Evolutionary conservation across 164 flowering plant species (phyloP), one percentile per base, ranked within the genome.

Genomic region (Platanus orientalis): DNA sequence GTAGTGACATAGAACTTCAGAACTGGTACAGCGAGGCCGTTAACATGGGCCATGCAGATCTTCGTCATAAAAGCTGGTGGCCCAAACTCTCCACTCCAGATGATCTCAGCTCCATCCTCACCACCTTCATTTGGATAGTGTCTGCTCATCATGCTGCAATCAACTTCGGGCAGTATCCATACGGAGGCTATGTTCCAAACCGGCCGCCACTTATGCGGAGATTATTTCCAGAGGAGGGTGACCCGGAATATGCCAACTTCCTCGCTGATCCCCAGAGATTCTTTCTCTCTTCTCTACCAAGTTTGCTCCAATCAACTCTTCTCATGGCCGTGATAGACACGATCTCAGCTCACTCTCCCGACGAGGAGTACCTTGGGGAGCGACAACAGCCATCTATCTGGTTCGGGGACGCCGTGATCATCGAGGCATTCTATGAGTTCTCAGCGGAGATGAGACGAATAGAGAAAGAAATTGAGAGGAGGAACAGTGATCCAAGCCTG

Each of bases 71-170:
- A 16, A 67, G 51, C 25, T 93, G 98, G 98, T 93, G 98, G 98
- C 97, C 97, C 36, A 63, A 57, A 7, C 74, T 93, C 25, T 44
- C 54, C 54, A 68, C 57, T 13, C 65, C 79, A 0, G 86, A 78
- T 3, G 80, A 81, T 66, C 84, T 93, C 4, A 63, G 71, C 53
- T 75, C 80, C n/a, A 68, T 93, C 70, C 86, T 90, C 61, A 89
- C 96, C 61, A 90, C 88, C 68, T 54, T 93, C 75, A 84, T 93
- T 25, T 93, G 98, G 98, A 83, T 89, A 5, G 83, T 87, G 0
- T 93, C 98, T 0, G 97, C 98, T 20, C 96, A 90, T 49, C 97
- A 93, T 28, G 98, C 98, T 0, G 94, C 98, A 1, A 82, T 93
- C 4, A 93, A 93, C 53, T 93, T 93, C 52, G 98, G 96, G 16